A percentile compares a stretch with the other conserved stretches of the same genome.
These are phyloP conservation scores for Annulohypoxylon moriforme DNA, from an alignment of 495 filamentous ascomycete genomes.

Conservation along the genomic window DNA sequence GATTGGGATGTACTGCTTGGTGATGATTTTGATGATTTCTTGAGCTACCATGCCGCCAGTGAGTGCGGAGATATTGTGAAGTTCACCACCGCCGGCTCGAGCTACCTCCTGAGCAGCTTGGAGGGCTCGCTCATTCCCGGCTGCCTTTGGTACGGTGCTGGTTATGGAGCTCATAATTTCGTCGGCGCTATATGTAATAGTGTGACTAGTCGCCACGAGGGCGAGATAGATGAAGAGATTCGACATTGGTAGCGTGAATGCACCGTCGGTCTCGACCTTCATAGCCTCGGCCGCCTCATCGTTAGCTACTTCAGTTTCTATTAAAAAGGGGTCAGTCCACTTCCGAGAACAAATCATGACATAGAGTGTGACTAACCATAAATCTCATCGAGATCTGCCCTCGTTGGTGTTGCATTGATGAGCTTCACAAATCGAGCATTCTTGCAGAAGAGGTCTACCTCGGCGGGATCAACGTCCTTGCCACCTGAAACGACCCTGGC, in stretches of 20 bases:
- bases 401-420: slow-evolving; percentile 63
- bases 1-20: slow-evolving; percentile 94
- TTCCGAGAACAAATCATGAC: slow-evolving; percentile 6
- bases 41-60: slow-evolving; percentile 94
- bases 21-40: slow-evolving; percentile 95
- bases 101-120: slow-evolving; percentile 73
- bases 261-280: slow-evolving; percentile 46
- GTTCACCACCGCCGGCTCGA: slow-evolving; percentile 82
- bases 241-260: slow-evolving; percentile 63
- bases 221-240: slow-evolving; percentile 84
- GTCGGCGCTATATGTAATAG: slow-evolving; percentile 57
- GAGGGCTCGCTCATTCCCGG: slow-evolving; percentile 57
- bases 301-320: slow-evolving; percentile 50
- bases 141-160: slow-evolving; percentile 57
- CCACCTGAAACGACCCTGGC: slow-evolving; percentile 69
- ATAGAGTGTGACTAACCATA: slow-evolving; percentile 41
- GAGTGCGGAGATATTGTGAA: slow-evolving; percentile 94
- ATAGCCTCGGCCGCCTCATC: slow-evolving; percentile 58
- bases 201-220: slow-evolving; percentile 66
- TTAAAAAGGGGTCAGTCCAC: slow-evolving; percentile 29
- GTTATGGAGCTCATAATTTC: slow-evolving; percentile 57
- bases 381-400: slow-evolving; percentile 44
- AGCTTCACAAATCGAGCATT: slow-evolving; percentile 93
- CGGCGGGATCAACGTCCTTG: slow-evolving; percentile 71
- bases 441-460: slow-evolving; percentile 95